Base-by-base conservation (phyloP, 306 rosid genomes). In the Cicer pinnatifidum region DNA sequence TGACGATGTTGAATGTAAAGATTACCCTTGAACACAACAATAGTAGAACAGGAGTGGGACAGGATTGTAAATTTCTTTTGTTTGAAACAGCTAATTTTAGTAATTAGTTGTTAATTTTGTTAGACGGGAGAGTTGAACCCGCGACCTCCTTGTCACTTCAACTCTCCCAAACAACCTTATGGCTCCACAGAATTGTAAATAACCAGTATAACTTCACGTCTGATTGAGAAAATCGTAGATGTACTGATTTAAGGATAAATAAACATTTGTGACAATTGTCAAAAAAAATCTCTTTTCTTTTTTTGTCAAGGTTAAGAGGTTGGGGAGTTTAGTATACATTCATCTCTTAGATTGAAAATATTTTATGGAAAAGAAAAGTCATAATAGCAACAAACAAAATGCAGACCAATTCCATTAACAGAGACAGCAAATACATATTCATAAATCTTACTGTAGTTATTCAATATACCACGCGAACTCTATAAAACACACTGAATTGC, bases 21-120 rank as follows among this genome's bases (percentile, higher is more conserved):
- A 67, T 51, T 61, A 68, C 58, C 58, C 44, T 58, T 67, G 54
- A 82, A 73, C 23, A 50, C 38, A 60, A 46, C 10, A 47, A 19
- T 48, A 59, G 28, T 53, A 28, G 48, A 51, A 52, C 6, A 43
- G 73, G 47, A 58, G 17, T 20, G 66, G 38, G 45, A 57, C 40
- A 58, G 20, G 9, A 82, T 37, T 65, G 43, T 65, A 73, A 72
- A 2, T 23, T 23, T 3, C 4, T 28, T 3, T 28, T 28, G 19
- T 28, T 28, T 28, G 4, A 28, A 28, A 28, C 4, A 28, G 35
- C 35, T 28, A 28, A 28, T 28, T 3, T 28, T 23, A 23, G 33
- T 23, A 23, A 23, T 23, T 28, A 28, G 5, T 28, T 28, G 35
- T 3, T 28, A 2, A 28, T 3, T 28, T 28, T 28, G 35, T 28